Base-by-base conservation (phyloP, 202 grass and related monocot species). In the Thinopyrum obtusiflorum region DNA sequence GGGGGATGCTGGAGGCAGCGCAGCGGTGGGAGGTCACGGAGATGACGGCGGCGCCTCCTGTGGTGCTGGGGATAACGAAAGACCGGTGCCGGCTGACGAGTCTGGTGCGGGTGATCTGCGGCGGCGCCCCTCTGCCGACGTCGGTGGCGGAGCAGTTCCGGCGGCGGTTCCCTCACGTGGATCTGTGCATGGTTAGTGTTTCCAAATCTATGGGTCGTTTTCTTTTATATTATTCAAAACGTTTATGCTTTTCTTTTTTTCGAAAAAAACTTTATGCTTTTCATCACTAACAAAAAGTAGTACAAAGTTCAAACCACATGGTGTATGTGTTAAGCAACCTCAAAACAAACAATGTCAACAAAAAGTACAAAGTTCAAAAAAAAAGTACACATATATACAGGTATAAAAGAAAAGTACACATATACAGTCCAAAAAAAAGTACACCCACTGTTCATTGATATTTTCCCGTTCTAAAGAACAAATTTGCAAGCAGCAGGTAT, bases 41-140 rank as follows among this genome's bases (percentile, higher is more conserved):
- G 39, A 88, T 98, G 78, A 86, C 74, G 18, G 85, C 70, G 9
- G 59, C 87, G 78, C 92, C 92, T 8, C 91, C 89, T n/a, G 89
- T 93, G 68, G 89, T 98, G 37, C 15, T 71, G 27, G 83, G 31
- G 20, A 92, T 98, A 65, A 71, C 47, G 24, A 90, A 73, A 53
- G 57, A 12, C 10, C 14, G 2, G 2, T 20, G 69, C 27, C 2
- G 6, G 18, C 68, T 97, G 42, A 0, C 17, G 67, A 33, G 76
- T 7, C 80, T 97, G 35, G 61, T 83, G 87, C 17, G 59, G 9
- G 89, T 97, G 20, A 37, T 78, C 2, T 90, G 87, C 61, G 89
- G 92, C 15, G 92, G 92, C 1, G 89, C 95, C 6, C 87, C 92
- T 33, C 55, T 97, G 11, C 23, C 88, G 60, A 31, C 14, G 17